A percentile compares a stretch with the other conserved stretches of the same genome.
phyloP scores from a whole-genome alignment of 2,329 filamentous ascomycete genomes.

The Penicillium fuscoglaucum region DNA sequence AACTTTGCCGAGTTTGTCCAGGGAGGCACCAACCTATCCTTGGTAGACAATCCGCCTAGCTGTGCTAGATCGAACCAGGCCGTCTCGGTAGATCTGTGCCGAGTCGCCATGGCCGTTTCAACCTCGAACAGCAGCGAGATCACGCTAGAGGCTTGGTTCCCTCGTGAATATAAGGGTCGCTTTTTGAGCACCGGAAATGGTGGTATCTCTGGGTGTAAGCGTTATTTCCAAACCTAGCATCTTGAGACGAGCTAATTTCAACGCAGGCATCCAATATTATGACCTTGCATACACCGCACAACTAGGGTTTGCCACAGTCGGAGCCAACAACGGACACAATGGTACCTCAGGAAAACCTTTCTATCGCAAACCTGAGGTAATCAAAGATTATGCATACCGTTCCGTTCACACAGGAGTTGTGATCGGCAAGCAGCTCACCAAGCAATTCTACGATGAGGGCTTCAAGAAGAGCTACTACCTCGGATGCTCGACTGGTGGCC shows the following conservation, averaged over 20 bases:
- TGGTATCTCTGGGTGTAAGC: slow-evolving; percentile 50
- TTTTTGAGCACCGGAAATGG: slow-evolving; percentile 54
- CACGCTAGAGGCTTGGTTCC: slow-evolving; percentile 51
- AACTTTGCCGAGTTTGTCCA: slow-evolving; percentile 38
- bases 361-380: slow-evolving; percentile 47
- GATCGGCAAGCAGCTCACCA: slow-evolving; percentile 44
- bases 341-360: slow-evolving; percentile 50
- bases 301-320: slow-evolving; percentile 49
- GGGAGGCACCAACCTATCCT: slow-evolving; percentile 40
- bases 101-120: slow-evolving; percentile 44
- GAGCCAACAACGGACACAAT: slow-evolving; percentile 54
- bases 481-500: slow-evolving; percentile 52
- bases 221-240: neutral
- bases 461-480: slow-evolving; percentile 51
- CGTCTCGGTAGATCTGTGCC: slow-evolving; percentile 43
- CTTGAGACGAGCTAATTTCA: neutral
- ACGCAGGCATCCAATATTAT: slow-evolving; percentile 47
- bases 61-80: slow-evolving; percentile 38
- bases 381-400: slow-evolving; percentile 52
- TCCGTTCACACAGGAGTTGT: slow-evolving; percentile 44
- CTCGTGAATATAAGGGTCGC: slow-evolving; percentile 47
- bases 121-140: slow-evolving; percentile 50
- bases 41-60: slow-evolving; percentile 40
- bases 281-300: slow-evolving; percentile 46
- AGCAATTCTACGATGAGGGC: slow-evolving; percentile 41